Base-by-base conservation (phyloP, 2,329 filamentous ascomycete genomes). In the Calonectria henricotiae region DNA sequence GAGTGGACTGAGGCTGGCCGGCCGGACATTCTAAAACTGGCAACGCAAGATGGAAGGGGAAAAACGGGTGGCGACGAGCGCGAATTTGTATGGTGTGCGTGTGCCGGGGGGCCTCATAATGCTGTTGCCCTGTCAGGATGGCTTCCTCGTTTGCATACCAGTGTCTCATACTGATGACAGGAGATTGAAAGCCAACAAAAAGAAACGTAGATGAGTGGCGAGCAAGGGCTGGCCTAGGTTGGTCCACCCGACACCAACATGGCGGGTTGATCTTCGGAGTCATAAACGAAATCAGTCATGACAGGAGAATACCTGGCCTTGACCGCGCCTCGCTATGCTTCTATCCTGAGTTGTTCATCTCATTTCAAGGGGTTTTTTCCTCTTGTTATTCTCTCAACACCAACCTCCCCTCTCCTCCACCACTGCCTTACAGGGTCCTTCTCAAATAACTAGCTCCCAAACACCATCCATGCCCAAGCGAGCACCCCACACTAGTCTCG, bases 341-440 rank as follows among this genome's bases (percentile, higher is more conserved):
- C 71, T 76, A 76, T 75, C 76, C 75, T 74, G 49, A 65, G 73
- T 30, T 60, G 39, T 67, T 74, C 54, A 70, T 74, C 62, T 60
- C 69, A 71, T 67, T 43, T 60, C 58, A 17, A 62, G 60, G 32
- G n/a, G n/a, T 51, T 30, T 47, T 30, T 49, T 47, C 9, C 27
- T 30, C 30, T 32, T 8, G 63, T 60, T 61, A 61, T 60, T 27
- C 62, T 32, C 69, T 44, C 54, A 67, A 58, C 65, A 23, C 68
- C 71, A 70, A 58, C 67, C 72, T 73, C 72, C 35, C 66, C 27
- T 41, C 51, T 39, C 32, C 51, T 25, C 51, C 43, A 23, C n/a
- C n/a, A 20, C n/a, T 17, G 7, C n/a, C 43, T 39, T 58, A 20
- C 51, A 15, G 20, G 44, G 27, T 62, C 47, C 64, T 47, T 39